Conservation (phyloP, 495 filamentous ascomycete species). For the Penicillium herquei region DNA sequence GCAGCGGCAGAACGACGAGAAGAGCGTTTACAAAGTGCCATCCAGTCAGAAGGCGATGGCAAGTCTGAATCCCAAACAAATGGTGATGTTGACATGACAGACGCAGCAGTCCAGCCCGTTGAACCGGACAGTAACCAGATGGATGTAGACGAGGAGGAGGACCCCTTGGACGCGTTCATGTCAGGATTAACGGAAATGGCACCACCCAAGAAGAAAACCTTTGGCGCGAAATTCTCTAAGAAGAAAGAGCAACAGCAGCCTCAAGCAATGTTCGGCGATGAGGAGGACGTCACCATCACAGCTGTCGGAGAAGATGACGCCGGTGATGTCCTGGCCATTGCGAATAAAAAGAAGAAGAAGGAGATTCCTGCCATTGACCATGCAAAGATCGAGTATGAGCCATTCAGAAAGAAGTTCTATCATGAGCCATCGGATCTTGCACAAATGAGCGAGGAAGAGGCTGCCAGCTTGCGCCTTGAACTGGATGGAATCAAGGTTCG, state of each 20-base stretch:
- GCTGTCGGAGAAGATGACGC: slow-evolving; percentile 68
- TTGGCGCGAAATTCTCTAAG: slow-evolving; percentile 43
- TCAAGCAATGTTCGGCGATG: slow-evolving; percentile 82
- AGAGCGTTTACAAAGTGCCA: slow-evolving; percentile 55
- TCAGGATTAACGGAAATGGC: slow-evolving; percentile 63
- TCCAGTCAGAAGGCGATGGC: slow-evolving; percentile 8
- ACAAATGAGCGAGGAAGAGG: slow-evolving; percentile 82
- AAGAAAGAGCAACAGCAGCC: slow-evolving; percentile 56
- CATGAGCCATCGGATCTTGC: slow-evolving; percentile 80
- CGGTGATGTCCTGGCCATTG: slow-evolving; percentile 82
- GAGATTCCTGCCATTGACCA: slow-evolving; percentile 88
- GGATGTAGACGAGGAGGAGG: slow-evolving; percentile 60
- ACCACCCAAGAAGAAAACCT: slow-evolving; percentile 34
- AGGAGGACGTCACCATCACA: slow-evolving; percentile 74
- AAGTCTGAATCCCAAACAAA: slow-evolving; percentile 17
- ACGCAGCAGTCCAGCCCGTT: slow-evolving; percentile 40
- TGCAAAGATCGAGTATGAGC: slow-evolving; percentile 76
- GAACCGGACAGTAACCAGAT: slow-evolving; percentile 21
- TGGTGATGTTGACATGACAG: slow-evolving; percentile 41
- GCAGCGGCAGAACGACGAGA: slow-evolving; percentile 76
- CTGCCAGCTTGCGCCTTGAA: slow-evolving; percentile 76
- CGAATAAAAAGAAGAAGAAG: slow-evolving; percentile 94
- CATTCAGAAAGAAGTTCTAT: slow-evolving; percentile 92
- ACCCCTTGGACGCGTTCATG: slow-evolving; percentile 98
- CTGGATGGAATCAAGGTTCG: slow-evolving; percentile 93